Evolutionary conservation across 73 alveolate genomes (phyloP), one percentile per base, ranked within the genome.

Genomic region (Paramecium sexaurelia): DNA sequence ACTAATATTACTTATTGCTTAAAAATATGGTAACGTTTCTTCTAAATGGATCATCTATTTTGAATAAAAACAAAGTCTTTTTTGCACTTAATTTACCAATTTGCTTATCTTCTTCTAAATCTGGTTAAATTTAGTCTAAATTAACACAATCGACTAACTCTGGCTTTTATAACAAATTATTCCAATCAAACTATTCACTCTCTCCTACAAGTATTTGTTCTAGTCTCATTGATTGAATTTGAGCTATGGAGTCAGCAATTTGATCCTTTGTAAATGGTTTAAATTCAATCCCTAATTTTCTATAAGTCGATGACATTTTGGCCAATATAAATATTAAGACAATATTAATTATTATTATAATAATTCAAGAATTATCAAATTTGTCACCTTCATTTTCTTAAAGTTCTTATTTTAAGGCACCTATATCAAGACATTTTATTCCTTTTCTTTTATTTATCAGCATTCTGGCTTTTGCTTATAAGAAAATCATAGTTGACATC

Each of bases 161-260:
- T 0, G 87, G 87, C 13, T 39, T 73, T 73, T 73, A 73, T 0
- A 73, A 24, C 3, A 73, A 13, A 39, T 73, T 73, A 36, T 73
- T 73, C 87, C 87, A 73, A 73, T 73, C 57, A 39, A 73, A 73
- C 19, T 73, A 36, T 39, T 36, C 55, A 33, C 57, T 73, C 57
- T 73, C 87, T 35, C 87, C 87, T 0, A 36, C 55, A 27, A 73
- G 43, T n/a, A 73, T 73, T 9, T 73, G 10, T 33, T 73, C 87
- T 20, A 73, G n/a, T 39, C 87, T 73, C 87, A 73, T 36, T 29
- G 87, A 73, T 5, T 33, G 29, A 33, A 73, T 33, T 8, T 27
- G 35, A 32, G 33, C 19, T n/a, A 73, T 22, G 2, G 87, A 32
- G 35, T 73, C 87, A 13, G 55, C 15, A 8, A 36, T 39, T 73